phyloP scores from a whole-genome alignment of 192 early-diverging fungal genomes.

The Linnemannia zychae region DNA sequence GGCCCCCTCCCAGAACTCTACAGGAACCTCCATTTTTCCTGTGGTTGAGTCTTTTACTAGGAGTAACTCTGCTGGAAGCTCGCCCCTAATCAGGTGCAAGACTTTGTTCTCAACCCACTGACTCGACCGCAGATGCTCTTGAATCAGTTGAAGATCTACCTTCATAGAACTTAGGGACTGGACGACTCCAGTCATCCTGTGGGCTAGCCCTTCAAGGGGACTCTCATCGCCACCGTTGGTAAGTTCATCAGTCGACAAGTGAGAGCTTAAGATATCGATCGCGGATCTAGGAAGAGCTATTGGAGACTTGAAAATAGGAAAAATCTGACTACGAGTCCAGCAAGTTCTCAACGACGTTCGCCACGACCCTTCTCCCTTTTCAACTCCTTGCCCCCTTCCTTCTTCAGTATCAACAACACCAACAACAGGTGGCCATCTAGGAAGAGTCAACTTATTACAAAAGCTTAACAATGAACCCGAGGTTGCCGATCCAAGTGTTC shows the following conservation, averaged over 20 bases:
- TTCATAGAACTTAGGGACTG: not conserved
- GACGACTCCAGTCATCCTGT: not conserved
- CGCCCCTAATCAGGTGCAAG: not conserved
- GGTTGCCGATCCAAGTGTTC: too few species aligned
- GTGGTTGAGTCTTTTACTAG: not conserved
- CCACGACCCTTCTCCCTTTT: not conserved
- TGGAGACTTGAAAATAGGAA: not conserved
- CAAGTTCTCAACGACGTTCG: not conserved
- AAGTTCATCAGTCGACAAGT: not conserved
- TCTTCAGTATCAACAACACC: not conserved
- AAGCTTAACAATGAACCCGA: not conserved
- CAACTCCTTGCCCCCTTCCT: not conserved
- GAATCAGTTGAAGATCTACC: not conserved
- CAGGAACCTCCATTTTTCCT: not conserved
- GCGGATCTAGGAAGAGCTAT: not conserved
- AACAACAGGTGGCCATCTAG: not conserved
- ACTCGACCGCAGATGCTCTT: not conserved
- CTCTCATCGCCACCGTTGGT: not conserved
- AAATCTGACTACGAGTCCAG: not conserved
- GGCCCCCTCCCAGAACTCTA: slow-evolving; percentile 1
- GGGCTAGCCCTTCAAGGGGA: not conserved
- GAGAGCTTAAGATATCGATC: not conserved
- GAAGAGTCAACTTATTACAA: not conserved
- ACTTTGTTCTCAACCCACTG: slow-evolving; percentile 12
- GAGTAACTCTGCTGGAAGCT: not conserved